Evolutionary conservation across 768 basidiomycete genomes (phyloP).

Genomic region (Podaxis pistillaris): DNA sequence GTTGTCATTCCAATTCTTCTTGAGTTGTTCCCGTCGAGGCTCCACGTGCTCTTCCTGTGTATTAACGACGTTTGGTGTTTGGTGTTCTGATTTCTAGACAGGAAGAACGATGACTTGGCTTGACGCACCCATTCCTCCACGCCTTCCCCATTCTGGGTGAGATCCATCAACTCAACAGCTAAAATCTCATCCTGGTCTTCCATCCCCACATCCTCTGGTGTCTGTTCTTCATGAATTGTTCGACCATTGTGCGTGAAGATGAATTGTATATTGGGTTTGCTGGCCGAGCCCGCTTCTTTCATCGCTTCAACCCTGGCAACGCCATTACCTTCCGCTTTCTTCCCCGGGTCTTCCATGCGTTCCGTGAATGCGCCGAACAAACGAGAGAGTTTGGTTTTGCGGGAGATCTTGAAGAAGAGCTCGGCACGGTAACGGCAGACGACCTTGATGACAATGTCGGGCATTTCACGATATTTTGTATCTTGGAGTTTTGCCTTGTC

Average conservation of each 20-base stretch:
- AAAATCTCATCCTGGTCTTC: conserved; percentile 88
- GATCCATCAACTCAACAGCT: conserved; percentile 88
- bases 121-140: conserved; percentile 61
- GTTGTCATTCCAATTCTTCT: conserved; percentile 80
- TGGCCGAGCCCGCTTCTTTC: conserved; percentile 50
- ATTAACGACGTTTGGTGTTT: conserved; percentile 9
- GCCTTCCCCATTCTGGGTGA: conserved; percentile 66
- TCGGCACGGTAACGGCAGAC: conserved; percentile 87
- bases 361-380: conserved; percentile 89
- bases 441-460: conserved; percentile 90
- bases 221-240: conserved; percentile 76
- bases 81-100: conserved; percentile 1
- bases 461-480: conserved; percentile 78
- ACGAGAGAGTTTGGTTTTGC: conserved; percentile 82
- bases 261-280: conserved; percentile 64
- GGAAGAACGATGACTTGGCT: neutral
- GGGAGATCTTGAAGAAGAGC: conserved; percentile 89
- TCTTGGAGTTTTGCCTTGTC: conserved; percentile 80
- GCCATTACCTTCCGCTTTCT: conserved; percentile 36
- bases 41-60: conserved; percentile 63
- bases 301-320: conserved; percentile 44
- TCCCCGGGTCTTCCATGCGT: conserved; percentile 69
- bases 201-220: conserved; percentile 84
- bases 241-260: conserved; percentile 84
- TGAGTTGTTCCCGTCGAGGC: conserved; percentile 65